Evolutionary conservation across 768 basidiomycete species (phyloP), one percentile per base, ranked within the genome.

Genomic region (Nevesoporus exiguus): DNA sequence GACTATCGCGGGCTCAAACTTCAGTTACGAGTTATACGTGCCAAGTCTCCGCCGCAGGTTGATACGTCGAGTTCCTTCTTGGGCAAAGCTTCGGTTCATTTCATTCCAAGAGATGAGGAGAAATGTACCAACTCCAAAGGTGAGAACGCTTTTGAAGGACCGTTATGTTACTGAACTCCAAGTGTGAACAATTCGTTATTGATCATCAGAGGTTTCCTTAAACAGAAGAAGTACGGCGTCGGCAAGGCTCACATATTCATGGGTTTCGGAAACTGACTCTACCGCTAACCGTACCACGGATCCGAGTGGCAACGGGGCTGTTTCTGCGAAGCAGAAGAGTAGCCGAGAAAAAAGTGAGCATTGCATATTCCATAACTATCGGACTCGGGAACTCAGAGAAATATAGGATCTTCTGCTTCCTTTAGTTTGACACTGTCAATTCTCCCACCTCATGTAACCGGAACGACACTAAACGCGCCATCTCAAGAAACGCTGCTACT

Each of bases 1-100:
- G 82, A 91, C 65, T 92, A 91, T 63, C 78, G 79, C 6, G 80
- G 78, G 13, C 79, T 92, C 17, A 90, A 90, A 70, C 85, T 82
- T 57, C 74, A 77, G 14, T 85, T 91, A 19, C 72, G 74, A 13
- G 76, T 76, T 3, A 82, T 90, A 51, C 77, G 77, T 24, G 72
- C 70, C 51, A 42, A 40, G 21, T 14, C 22, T 15, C 7, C 52
- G 3, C 69, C 67, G 1, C 69, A 73, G 46, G 30, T 65, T 13
- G 48, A 58, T n/a, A 29, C 43, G 11, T 54, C 47, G 39, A 55
- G 30, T 36, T 43, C 52, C 34, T 44, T 55, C 31, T 40, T 15
- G 15, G 36, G 36, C 3, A 24, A 30, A 5, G 41, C 51, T n/a
- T n/a, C 50, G 10, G 40, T 41, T 15, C 25, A 41, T 30, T 37